Evolutionary conservation across 2,329 filamentous ascomycete genomes (phyloP).

Genomic region (Neoascochyta sp.): DNA sequence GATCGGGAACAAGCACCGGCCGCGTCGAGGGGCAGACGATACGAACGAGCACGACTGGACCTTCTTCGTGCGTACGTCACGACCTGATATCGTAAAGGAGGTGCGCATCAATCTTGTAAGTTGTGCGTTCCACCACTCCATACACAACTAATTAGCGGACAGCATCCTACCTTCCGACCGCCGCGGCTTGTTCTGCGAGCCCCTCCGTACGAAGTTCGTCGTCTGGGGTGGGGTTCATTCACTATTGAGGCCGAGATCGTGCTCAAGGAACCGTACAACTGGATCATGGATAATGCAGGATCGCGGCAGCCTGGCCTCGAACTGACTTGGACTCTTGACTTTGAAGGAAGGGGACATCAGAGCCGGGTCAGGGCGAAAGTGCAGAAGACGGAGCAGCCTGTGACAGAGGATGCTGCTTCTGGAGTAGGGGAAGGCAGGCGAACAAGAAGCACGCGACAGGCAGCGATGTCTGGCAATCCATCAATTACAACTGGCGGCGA

Average conservation of each 20-base stretch:
- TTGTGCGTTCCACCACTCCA: not conserved
- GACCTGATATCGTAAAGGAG: conserved; percentile 44
- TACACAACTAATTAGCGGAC: conserved; percentile 1
- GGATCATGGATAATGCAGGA: conserved; percentile 41
- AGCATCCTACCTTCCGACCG: conserved; percentile 45
- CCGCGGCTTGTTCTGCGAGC: conserved; percentile 31
- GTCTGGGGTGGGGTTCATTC: conserved; percentile 45
- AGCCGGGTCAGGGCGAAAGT: conserved; percentile 42
- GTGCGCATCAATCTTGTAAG: conserved; percentile 39
- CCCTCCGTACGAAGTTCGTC: conserved; percentile 41
- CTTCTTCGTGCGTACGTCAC: conserved; percentile 45
- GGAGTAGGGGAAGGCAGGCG: conserved; percentile 20
- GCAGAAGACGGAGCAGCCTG: conserved; percentile 26
- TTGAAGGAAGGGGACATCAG: conserved; percentile 42
- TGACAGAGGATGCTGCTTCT: too few relatives aligned
- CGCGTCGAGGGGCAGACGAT: conserved; percentile 18
- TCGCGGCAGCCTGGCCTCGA: conserved; percentile 33
- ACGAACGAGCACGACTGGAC: conserved; percentile 45
- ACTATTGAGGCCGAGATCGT: conserved; percentile 40
- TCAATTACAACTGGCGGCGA: conserved; percentile 3
- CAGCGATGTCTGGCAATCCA: too few relatives aligned
- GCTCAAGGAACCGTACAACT: conserved; percentile 44
- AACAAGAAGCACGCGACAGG: conserved; percentile 12
- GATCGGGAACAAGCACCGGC: conserved; percentile 44
- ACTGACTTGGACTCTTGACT: conserved; percentile 44